Evolutionary conservation across 2,329 filamentous ascomycete species (phyloP).

Genomic region (Lachnellula occidentalis): DNA sequence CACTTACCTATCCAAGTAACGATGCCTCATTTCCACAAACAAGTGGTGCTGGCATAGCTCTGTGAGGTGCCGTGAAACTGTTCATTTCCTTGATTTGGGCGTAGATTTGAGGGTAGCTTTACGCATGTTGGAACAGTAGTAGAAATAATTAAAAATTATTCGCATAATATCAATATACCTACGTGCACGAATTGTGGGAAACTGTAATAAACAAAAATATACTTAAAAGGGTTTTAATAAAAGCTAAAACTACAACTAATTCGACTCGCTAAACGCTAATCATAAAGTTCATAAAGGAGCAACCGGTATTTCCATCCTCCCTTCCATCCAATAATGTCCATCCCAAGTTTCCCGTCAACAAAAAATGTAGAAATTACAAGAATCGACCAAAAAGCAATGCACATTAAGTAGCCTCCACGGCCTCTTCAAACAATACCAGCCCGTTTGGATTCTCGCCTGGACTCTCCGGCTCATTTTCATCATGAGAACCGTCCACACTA

Average conservation of each 20-base stretch:
- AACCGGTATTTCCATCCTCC: neutral
- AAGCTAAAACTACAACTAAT: neutral
- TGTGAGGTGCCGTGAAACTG: too few species aligned
- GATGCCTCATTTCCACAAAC: too few species aligned
- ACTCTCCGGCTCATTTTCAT: constrained; percentile 8
- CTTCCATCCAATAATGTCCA: neutral
- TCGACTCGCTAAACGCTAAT: constrained; percentile 5
- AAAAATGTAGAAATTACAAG: constrained; percentile 3
- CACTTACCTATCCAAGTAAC: too few species aligned
- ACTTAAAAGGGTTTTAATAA: too few species aligned
- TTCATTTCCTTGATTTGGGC: too few species aligned
- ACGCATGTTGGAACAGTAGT: too few species aligned
- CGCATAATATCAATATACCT: neutral
- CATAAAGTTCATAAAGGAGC: neutral
- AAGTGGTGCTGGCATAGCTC: too few species aligned
- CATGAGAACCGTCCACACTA: constrained; percentile 23
- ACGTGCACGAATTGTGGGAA: neutral
- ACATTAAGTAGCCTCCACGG: constrained; percentile 15
- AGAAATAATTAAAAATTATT: neutral
- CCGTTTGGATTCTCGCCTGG: constrained; percentile 4
- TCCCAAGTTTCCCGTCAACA: neutral
- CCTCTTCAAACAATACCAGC: constrained; percentile 23
- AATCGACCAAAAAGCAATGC: constrained; percentile 10
- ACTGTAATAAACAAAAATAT: too few species aligned
- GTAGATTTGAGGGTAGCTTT: neutral